Evolutionary conservation across 1,284 basidiomycete genomes (phyloP).

Genomic region (Tetrapyrgos nigripes): DNA sequence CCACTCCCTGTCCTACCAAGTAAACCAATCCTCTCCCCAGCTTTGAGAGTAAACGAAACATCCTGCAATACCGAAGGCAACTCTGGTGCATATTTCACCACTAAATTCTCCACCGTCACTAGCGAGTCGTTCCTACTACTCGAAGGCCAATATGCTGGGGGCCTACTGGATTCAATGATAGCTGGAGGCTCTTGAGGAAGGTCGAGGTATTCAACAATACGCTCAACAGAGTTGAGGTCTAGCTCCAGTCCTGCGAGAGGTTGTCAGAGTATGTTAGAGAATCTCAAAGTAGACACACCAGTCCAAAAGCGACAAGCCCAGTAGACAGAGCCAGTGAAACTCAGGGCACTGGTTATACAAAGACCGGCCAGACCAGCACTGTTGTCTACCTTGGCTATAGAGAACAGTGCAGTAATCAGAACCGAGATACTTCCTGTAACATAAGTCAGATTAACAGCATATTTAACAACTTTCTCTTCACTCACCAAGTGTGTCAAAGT

Average conservation of each 20-base stretch:
- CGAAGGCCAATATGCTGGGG: conserved; percentile 89
- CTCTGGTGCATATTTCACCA: conserved; percentile 85
- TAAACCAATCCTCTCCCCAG: conserved; percentile 74
- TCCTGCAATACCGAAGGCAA: conserved; percentile 83
- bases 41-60: conserved; percentile 70
- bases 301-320: conserved; percentile 73
- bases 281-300: background rate
- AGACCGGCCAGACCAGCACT: conserved; percentile 81
- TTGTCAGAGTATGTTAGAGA: too few relatives aligned
- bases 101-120: conserved; percentile 73
- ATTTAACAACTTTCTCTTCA: background rate
- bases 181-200: conserved; percentile 87
- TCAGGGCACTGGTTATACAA: conserved; percentile 83
- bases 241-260: conserved; percentile 3
- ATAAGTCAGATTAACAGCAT: background rate
- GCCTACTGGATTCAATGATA: conserved; percentile 67
- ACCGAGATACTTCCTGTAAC: conserved; percentile 42
- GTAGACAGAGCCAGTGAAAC: conserved; percentile 64
- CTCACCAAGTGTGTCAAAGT: conserved; percentile 80
- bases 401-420: conserved; percentile 75
- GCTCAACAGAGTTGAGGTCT: conserved; percentile 75
- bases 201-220: conserved; percentile 87
- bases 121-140: conserved; percentile 60
- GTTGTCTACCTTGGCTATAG: conserved; percentile 61
- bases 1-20: conserved; percentile 80